Evolutionary conservation across 2,329 filamentous ascomycete genomes (phyloP), one percentile per base, ranked within the genome.

Genomic region (Shiraia sp.): DNA sequence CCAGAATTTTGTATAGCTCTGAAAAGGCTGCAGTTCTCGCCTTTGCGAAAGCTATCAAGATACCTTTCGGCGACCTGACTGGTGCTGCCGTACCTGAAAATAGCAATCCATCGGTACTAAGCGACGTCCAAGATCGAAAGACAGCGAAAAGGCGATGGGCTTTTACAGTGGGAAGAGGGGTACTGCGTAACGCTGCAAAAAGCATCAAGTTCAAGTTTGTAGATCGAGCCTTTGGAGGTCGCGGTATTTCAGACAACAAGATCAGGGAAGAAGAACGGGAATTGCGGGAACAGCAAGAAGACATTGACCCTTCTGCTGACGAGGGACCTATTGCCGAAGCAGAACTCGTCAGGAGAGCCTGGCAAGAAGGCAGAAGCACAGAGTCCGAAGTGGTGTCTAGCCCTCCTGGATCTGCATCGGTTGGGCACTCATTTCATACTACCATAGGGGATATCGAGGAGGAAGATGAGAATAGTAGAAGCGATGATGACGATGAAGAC

Each of bases 151-250:
- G 65, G 25, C 83, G 80, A 55, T 87, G 83, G 83, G 79, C 74
- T 4, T 69, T 79, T 40, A 78, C 78, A 39, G 78, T 86, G 12
- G 80, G 77, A 1, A 72, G 82, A 40, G 79, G 81, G 1, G 53
- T 86, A 2, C 59, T 87, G 32, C 75, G 82, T 70, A 79, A 79
- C 52, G 77, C 77, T 14, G 76, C 74, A 0, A 75, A 76, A 47
- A 75, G 73, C 2, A 71, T 86, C 32, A 78, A 78, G 29, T 84
- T 79, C 61, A 69, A 72, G 12, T 77, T 77, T 47, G 77, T 83
- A 14, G 81, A 83, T 55, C 74, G 75, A 23, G 80, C 81, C 3
- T 86, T 84, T 65, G 82, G 82, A 23, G 83, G 82, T 0, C 61
- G 79, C n/a, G 76, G 77, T 5, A 70, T 74, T 10, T 65, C 69